Conservation (phyloP, 208 protist species). For the Crithidia fasciculata region DNA sequence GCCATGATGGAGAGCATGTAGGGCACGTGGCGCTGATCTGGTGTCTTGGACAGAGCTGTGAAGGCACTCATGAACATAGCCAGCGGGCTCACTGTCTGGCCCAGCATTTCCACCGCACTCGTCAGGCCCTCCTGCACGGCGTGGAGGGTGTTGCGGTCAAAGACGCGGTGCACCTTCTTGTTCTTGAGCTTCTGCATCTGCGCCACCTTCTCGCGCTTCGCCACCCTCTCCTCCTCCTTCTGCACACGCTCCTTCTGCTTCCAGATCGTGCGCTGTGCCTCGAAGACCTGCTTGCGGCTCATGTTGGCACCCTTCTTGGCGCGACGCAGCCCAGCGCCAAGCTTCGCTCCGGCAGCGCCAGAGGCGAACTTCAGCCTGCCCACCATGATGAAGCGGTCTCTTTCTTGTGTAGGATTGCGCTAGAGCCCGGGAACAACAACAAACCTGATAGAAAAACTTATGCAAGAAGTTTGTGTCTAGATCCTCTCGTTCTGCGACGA, state of each 20-base stretch:
- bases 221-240: constrained; percentile 48
- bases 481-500: too few species aligned
- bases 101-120: constrained; percentile 65
- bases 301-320: constrained; percentile 59
- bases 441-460: too few species aligned
- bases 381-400: not conserved
- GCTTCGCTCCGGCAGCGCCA: not conserved
- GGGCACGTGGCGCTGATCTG: constrained; percentile 78
- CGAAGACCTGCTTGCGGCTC: constrained; percentile 81
- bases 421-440: too few species aligned
- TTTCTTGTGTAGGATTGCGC: too few species aligned
- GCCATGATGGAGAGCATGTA: constrained; percentile 84
- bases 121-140: constrained; percentile 80
- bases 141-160: constrained; percentile 61
- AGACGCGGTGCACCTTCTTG: constrained; percentile 80
- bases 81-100: constrained; percentile 69
- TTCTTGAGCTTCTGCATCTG: constrained; percentile 64
- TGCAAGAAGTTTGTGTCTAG: too few species aligned
- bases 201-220: constrained; percentile 49
- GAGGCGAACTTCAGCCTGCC: constrained; percentile 16
- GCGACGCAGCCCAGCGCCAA: constrained; percentile 28
- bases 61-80: constrained; percentile 84
- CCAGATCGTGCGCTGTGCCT: constrained; percentile 58
- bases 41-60: constrained; percentile 59
- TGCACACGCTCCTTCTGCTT: constrained; percentile 56